Conservation (phyloP, 169 alveolate species). For the Plasmodium inui region DNA sequence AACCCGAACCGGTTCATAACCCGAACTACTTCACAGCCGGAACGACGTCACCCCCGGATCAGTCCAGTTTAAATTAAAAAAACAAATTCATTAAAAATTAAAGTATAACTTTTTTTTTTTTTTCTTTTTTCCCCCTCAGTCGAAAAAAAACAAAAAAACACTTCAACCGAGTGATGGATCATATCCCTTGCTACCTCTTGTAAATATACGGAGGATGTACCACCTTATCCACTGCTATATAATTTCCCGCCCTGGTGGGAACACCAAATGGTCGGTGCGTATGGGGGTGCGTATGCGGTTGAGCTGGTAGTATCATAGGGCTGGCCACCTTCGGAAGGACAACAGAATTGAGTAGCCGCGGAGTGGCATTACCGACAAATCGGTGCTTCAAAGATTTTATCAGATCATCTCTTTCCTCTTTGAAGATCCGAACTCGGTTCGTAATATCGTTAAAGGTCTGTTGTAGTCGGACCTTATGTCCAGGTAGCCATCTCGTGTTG, state of each 20-base stretch:
- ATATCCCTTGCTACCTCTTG: constrained; percentile 10
- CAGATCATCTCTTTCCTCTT: constrained; percentile 76
- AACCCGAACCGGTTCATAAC: no score
- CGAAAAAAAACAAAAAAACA: neutral
- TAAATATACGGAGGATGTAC: constrained; percentile 20
- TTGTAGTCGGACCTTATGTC: constrained; percentile 88
- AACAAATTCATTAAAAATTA: constrained; percentile 15
- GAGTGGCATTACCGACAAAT: constrained; percentile 15
- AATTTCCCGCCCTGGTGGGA: constrained; percentile 31
- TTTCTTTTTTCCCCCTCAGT: neutral
- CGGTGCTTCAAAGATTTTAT: constrained; percentile 23
- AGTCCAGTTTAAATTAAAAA: constrained; percentile 1
- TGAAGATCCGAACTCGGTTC: constrained; percentile 78
- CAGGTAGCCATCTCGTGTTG: constrained; percentile 91
- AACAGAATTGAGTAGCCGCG: constrained; percentile 31
- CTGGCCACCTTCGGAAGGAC: constrained; percentile 29
- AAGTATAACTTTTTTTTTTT: neutral
- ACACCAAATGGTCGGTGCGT: constrained; percentile 28
- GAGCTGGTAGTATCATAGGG: constrained; percentile 51
- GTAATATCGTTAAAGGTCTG: constrained; percentile 83
- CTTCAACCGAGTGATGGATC: neutral
- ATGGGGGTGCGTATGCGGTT: no score
- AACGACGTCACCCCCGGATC: neutral
- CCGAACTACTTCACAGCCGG: no score
- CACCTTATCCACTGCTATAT: constrained; percentile 24